Conservation (phyloP, 2,329 filamentous ascomycete species). For the Aspergillus udagawae region DNA sequence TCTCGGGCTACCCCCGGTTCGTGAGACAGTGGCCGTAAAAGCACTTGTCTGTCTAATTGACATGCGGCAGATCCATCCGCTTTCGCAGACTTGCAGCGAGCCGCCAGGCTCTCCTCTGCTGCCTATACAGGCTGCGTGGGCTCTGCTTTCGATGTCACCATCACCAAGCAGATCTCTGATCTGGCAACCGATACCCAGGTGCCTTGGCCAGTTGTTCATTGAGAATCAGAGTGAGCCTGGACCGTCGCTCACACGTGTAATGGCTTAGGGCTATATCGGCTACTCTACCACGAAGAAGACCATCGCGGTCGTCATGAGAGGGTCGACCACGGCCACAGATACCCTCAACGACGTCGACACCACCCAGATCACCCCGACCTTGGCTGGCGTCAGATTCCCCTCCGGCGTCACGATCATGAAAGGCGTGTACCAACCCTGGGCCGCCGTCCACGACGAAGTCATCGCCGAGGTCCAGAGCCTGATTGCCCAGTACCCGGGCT, state of each 20-base stretch:
- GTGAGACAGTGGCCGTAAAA: neutral
- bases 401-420: conserved; percentile 24
- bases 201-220: neutral
- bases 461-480: conserved; percentile 25
- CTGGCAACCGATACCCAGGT: conserved; percentile 22
- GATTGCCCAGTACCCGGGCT: conserved; percentile 23
- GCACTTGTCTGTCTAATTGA: neutral
- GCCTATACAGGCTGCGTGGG: conserved; percentile 25
- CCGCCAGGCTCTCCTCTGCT: conserved; percentile 28
- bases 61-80: conserved; percentile 11
- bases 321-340: conserved; percentile 23
- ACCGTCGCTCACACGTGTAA: neutral
- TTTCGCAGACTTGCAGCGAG: conserved; percentile 20
- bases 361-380: conserved; percentile 17
- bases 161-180: conserved; percentile 25
- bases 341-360: conserved; percentile 26
- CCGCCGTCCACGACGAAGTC: conserved; percentile 24
- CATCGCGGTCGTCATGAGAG: conserved; percentile 28
- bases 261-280: conserved; percentile 24
- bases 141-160: conserved; percentile 27
- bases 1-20: neutral
- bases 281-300: conserved; percentile 22
- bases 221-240: neutral
- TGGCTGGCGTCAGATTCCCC: conserved; percentile 28
- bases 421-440: conserved; percentile 25